Evolutionary conservation across 2,329 filamentous ascomycete genomes (phyloP).

Genomic region (Lecanicillium sp.): DNA sequence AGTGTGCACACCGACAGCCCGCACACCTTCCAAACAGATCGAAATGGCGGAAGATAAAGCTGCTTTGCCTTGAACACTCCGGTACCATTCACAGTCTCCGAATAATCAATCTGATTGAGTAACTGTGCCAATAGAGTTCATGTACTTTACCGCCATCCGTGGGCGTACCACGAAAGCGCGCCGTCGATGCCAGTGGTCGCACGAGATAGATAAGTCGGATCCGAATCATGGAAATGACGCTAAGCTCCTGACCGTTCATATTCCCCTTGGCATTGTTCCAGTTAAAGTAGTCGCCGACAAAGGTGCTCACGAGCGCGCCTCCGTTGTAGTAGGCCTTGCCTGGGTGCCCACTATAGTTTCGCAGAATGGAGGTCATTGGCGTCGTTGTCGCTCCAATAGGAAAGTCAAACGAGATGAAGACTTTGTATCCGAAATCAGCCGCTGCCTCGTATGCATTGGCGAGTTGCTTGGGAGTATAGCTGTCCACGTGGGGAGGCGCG

Average conservation of each 20-base stretch:
- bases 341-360: conserved; percentile 16
- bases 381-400: conserved; percentile 20
- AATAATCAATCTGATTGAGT: no score
- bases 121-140: no score
- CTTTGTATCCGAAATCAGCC: conserved; percentile 16
- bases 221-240: conserved; percentile 18
- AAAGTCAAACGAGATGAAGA: conserved; percentile 22
- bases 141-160: conserved; percentile 20
- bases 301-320: conserved; percentile 20
- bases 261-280: conserved; percentile 19
- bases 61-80: no score
- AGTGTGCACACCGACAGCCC: no score
- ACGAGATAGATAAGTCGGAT: conserved; percentile 15
- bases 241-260: conserved; percentile 17
- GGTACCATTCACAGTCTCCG: no score
- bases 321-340: conserved; percentile 18
- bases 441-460: conserved; percentile 19
- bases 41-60: no score
- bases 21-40: no score
- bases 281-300: conserved; percentile 20
- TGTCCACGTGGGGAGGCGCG: conserved; percentile 18
- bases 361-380: conserved; percentile 14
- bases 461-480: conserved; percentile 19
- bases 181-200: conserved; percentile 18
- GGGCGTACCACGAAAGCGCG: conserved; percentile 20